These are phyloP conservation scores for Arxiozyma slooffiae DNA, from an alignment of 1,139 yeast genomes.

Conservation along the genomic window DNA sequence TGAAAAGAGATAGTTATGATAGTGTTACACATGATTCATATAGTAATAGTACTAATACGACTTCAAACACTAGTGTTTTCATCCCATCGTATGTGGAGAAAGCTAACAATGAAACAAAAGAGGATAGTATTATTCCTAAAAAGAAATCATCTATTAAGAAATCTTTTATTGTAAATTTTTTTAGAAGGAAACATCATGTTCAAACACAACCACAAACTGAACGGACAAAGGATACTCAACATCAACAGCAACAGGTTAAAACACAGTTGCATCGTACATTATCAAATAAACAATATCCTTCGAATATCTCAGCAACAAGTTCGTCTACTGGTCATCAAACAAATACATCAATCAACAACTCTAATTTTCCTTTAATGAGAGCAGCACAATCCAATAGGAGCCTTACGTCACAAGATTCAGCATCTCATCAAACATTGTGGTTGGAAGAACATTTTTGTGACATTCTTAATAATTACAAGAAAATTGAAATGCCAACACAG, in stretches of 20 bases:
- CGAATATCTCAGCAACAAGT: neutral
- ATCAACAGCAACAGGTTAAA: neutral
- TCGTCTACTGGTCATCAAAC: neutral
- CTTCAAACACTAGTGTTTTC: neutral
- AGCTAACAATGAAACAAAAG: neutral
- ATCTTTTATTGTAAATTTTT: constrained; percentile 16
- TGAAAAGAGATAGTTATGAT: neutral
- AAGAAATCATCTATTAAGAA: constrained; percentile 6
- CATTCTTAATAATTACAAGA: constrained; percentile 16
- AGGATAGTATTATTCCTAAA: neutral
- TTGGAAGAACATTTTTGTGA: constrained; percentile 17
- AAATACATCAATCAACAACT: neutral
- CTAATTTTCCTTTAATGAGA: neutral
- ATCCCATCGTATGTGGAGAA: neutral
- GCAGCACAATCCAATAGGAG: neutral
- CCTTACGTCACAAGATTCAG: neutral
- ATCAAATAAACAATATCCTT: neutral
- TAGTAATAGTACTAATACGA: neutral
- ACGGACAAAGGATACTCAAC: neutral
- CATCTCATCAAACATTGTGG: constrained; percentile 11
- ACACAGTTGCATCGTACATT: neutral
- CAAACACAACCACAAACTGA: neutral
- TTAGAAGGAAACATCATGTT: constrained; percentile 13
- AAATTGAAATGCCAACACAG: constrained; percentile 15
- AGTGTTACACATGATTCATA: neutral